phyloP scores from a whole-genome alignment of 2,329 filamentous ascomycete genomes.

The Phoma sp. region DNA sequence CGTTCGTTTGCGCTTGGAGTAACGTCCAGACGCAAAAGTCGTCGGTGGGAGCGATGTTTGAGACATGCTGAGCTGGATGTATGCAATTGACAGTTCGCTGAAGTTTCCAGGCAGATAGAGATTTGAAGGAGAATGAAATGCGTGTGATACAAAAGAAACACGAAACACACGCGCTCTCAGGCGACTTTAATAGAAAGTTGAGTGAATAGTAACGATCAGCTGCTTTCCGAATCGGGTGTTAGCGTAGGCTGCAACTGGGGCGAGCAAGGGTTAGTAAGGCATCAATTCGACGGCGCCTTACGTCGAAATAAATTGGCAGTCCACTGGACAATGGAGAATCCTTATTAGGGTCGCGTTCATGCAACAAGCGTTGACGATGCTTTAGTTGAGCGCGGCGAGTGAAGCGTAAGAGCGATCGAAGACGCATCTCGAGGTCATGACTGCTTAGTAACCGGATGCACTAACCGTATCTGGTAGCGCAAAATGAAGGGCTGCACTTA shows the following conservation, averaged over 20 bases:
- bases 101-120: background rate
- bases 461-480: constrained; percentile 26
- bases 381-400: background rate
- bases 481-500: constrained; percentile 10
- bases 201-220: constrained; percentile 19
- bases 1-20: constrained; percentile 46
- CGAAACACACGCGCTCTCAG: constrained; percentile 35
- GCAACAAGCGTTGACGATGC: background rate
- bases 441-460: constrained; percentile 23
- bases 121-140: constrained; percentile 3
- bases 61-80: constrained; percentile 22
- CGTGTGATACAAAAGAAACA: constrained; percentile 23
- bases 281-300: constrained; percentile 30
- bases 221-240: constrained; percentile 27
- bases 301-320: background rate
- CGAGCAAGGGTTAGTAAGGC: constrained; percentile 37
- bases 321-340: background rate
- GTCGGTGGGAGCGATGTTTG: constrained; percentile 13
- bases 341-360: background rate
- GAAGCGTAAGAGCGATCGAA: background rate
- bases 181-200: constrained; percentile 29
- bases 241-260: constrained; percentile 44
- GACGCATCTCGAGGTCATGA: background rate
- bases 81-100: background rate
- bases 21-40: constrained; percentile 30